Base-by-base conservation (phyloP, 805 yeast genomes). In the Pichia insulana region DNA sequence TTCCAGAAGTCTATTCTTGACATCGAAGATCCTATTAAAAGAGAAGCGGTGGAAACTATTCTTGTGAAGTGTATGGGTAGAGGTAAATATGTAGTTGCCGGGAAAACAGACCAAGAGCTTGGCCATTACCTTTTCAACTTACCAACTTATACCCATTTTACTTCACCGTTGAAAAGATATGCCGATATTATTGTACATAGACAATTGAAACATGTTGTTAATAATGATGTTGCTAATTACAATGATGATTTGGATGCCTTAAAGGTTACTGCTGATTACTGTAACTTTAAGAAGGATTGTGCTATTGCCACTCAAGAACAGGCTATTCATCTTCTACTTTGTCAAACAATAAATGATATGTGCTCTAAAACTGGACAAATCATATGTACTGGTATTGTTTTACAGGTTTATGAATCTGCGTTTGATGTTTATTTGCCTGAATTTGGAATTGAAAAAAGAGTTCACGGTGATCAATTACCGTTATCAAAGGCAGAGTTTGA, bases 391-490 rank as follows among this genome's bases (percentile, higher is more conserved):
- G 97, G 95, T 13, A 77, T 87, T 13, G 92, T 90, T 15, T 64
- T 87, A 20, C 96, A 88, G 61, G 97, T 90, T 9, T 89, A 90
- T 60, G 97, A 92, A 63, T 85, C 96, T 1, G 86, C 97, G 2
- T 92, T 92, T 65, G 98, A 92, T 61, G 90, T 89, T 3, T 76
- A 83, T 50, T 70, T 89, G 48, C 96, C 96, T 2, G 96, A 87
- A 50, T 83, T 88, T 65, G 97, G 97, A 35, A 83, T 89, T 53
- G 97, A 89, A 59, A 89, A 89, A 63, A 73, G 97, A 55, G 96
- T 89, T 18, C 98, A 92, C 57, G 97, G 97, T 22, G 98, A 92
- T 63, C 97, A 92, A 63, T 69, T 92, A 43, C 97, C 97, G 10
- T 69, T 90, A 48, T 76, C 76, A 19, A 89, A 88, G 61, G 97